Evolutionary conservation across 2,329 filamentous ascomycete species (phyloP).

Genomic region (Penicillium sp.): DNA sequence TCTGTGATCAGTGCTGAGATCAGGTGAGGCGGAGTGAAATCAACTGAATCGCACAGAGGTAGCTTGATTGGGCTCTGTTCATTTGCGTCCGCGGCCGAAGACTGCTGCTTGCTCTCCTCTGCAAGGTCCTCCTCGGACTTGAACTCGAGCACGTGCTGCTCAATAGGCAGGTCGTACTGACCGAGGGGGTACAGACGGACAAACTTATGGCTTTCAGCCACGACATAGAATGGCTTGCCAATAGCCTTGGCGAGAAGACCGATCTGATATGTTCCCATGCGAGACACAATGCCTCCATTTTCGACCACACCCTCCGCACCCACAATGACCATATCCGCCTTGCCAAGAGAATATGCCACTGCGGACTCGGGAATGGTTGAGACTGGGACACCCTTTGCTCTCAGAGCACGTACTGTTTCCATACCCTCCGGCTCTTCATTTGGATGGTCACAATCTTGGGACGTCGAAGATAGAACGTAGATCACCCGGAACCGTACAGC

Average conservation of each 20-base stretch:
- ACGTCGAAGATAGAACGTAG: conserved; percentile 59
- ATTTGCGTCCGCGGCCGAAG: conserved; percentile 24
- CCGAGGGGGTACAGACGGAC: conserved; percentile 80
- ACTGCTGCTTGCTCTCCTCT: conserved; percentile 47
- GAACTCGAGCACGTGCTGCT: conserved; percentile 76
- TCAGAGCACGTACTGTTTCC: conserved; percentile 67
- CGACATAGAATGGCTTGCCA: conserved; percentile 81
- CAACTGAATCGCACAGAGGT: conserved; percentile 41
- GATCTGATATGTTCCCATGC: conserved; percentile 84
- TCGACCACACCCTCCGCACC: conserved; percentile 83
- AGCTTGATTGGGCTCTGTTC: conserved; percentile 18
- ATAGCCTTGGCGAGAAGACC: conserved; percentile 72
- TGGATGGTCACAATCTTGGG: conserved; percentile 28
- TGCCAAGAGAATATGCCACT: conserved; percentile 74
- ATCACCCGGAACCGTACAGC: conserved; percentile 78
- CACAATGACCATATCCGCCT: conserved; percentile 67
- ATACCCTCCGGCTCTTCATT: conserved; percentile 60
- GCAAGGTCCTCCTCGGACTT: conserved; percentile 54
- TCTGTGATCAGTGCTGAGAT: conserved; percentile 67
- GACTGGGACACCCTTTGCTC: conserved; percentile 74
- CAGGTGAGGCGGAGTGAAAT: conserved; percentile 58
- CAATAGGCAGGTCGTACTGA: conserved; percentile 76
- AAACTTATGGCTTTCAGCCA: conserved; percentile 96
- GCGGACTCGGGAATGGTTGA: conserved; percentile 75
- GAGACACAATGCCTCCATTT: conserved; percentile 87